Evolutionary conservation across 1,139 yeast genomes (phyloP).

Genomic region (Saccharomyces hybrid): DNA sequence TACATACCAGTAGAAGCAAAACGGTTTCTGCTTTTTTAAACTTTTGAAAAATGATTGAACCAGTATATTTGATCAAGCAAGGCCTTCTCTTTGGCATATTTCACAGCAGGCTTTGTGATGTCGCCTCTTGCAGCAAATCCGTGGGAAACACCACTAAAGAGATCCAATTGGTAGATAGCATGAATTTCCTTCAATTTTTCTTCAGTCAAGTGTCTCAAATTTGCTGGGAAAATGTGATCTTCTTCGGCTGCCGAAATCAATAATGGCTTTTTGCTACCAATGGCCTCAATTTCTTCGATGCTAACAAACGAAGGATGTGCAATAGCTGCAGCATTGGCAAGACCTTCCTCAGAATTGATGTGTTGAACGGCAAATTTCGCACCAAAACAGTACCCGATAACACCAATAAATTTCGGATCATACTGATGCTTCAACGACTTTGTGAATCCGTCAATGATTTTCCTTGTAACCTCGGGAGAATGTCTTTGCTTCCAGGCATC

Average conservation of each 20-base stretch:
- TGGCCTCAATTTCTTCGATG: conserved; percentile 53
- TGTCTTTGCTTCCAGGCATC: conserved; percentile 51
- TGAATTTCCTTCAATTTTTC: conserved; percentile 44
- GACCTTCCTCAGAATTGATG: conserved; percentile 40
- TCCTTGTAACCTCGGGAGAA: conserved; percentile 39
- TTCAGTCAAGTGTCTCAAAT: conserved; percentile 56
- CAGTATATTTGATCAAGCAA: conserved; percentile 52
- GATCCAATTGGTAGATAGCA: conserved; percentile 49
- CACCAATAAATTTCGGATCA: conserved; percentile 47
- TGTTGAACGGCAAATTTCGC: conserved; percentile 59
- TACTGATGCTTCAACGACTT: conserved; percentile 37
- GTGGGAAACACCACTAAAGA: conserved; percentile 57
- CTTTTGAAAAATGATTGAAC: conserved; percentile 32
- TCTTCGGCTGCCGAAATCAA: conserved; percentile 65
- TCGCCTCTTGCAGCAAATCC: conserved; percentile 81
- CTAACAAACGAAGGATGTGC: conserved; percentile 76
- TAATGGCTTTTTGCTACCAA: conserved; percentile 47
- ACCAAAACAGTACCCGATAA: conserved; percentile 80
- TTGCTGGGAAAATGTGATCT: conserved; percentile 56
- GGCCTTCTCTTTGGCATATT: conserved; percentile 65
- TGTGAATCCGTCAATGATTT: conserved; percentile 41
- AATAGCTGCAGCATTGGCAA: conserved; percentile 53
- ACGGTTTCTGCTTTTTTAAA: neutral
- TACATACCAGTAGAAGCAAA: neutral
- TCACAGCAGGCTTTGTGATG: conserved; percentile 42